phyloP scores from a whole-genome alignment of 202 grass and related monocot species.

The Miscanthus sacchariflorus region DNA sequence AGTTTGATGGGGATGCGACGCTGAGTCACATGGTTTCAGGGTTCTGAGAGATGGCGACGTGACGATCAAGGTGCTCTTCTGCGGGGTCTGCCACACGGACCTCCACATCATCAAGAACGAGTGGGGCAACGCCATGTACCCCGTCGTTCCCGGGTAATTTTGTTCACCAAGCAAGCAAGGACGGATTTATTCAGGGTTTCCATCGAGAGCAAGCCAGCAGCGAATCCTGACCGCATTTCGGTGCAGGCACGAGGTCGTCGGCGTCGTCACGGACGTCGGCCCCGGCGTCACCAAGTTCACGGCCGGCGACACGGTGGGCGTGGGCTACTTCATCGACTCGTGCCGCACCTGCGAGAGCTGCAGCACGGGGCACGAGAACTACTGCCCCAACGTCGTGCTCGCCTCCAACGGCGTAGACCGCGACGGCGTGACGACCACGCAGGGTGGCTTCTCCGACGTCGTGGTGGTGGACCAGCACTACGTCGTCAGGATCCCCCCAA shows the following conservation, averaged over 20 bases:
- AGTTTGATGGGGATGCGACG: not conserved
- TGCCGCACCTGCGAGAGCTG: constrained; percentile 59
- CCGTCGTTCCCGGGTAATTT: constrained; percentile 59
- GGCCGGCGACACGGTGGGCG: not conserved
- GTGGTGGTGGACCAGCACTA: constrained; percentile 47
- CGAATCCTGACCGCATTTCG: no score
- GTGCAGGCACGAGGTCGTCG: constrained; percentile 10
- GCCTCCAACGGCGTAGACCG: constrained; percentile 41
- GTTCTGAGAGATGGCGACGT: constrained; percentile 48
- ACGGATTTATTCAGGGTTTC: no score
- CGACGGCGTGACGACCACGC: constrained; percentile 36
- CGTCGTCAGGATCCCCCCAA: constrained; percentile 32
- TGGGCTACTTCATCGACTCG: constrained; percentile 25
- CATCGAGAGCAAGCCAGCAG: no score
- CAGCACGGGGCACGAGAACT: constrained; percentile 47
- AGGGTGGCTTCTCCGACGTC: constrained; percentile 54
- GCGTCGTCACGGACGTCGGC: constrained; percentile 8
- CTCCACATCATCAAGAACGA: constrained; percentile 61
- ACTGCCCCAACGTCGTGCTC: constrained; percentile 33
- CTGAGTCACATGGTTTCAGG: constrained; percentile 21
- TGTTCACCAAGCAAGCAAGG: constrained; percentile 35
- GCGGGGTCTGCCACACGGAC: constrained; percentile 64
- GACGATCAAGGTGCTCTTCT: constrained; percentile 66
- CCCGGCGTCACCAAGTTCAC: not conserved
- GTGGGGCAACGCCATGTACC: constrained; percentile 66